These are phyloP conservation scores for Blepharisma undulans DNA, from an alignment of 169 alveolate species.

Conservation along the genomic window DNA sequence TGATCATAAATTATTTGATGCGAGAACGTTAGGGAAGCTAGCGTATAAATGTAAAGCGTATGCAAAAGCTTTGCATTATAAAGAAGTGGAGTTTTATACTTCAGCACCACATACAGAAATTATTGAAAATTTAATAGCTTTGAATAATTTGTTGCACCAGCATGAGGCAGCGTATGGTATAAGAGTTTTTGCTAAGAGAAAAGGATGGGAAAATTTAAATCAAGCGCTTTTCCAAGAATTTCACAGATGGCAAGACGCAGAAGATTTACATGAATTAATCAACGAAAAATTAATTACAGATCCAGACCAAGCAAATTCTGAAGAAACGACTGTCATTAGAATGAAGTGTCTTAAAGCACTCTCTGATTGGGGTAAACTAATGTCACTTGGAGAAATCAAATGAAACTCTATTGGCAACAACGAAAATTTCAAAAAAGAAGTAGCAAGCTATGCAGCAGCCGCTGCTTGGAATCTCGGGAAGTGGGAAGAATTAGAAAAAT, in stretches of 20 bases:
- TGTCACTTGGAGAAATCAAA: constrained; percentile 51
- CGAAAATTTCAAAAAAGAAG: constrained; percentile 42
- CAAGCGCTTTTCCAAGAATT: constrained; percentile 82
- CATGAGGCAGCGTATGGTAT: constrained; percentile 90
- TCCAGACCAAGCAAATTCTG: constrained; percentile 32
- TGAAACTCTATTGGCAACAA: constrained; percentile 45
- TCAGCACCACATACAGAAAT: constrained; percentile 68
- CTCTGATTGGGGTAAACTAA: constrained; percentile 78
- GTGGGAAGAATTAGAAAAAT: constrained; percentile 86
- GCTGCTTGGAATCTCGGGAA: constrained; percentile 86
- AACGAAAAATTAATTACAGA: constrained; percentile 50
- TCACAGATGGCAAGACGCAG: constrained; percentile 85
- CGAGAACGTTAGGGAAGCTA: constrained; percentile 78
- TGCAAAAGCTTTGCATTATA: constrained; percentile 90
- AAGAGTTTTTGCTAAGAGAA: constrained; percentile 75
- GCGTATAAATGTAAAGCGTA: constrained; percentile 90
- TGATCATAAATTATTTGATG: constrained; percentile 79
- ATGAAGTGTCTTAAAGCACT: constrained; percentile 84
- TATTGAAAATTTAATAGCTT: constrained; percentile 80
- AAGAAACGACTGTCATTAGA: constrained; percentile 50
- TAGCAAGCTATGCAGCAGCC: constrained; percentile 79
- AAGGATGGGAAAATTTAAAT: constrained; percentile 61
- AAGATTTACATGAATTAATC: constrained; percentile 59
- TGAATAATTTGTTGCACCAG: constrained; percentile 80
- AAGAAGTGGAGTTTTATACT: constrained; percentile 81